Evolutionary conservation across 306 rosid genomes (phyloP).

Genomic region (Acacia confusa): DNA sequence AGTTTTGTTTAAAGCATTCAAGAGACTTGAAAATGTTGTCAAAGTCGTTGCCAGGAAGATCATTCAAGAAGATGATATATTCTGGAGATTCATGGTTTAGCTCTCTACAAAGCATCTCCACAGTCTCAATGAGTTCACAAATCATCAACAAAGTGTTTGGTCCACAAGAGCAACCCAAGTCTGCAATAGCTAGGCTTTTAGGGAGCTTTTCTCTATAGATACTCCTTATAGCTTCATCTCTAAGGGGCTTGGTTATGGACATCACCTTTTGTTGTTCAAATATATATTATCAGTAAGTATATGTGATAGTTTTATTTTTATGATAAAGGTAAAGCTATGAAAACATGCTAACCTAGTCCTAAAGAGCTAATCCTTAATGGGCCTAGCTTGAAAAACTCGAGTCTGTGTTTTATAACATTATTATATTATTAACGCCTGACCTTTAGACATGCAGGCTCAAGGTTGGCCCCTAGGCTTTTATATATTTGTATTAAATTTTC

Average conservation of each 20-base stretch:
- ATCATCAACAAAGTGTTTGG: neutral
- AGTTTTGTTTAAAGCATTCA: neutral
- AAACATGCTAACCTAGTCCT: too few relatives aligned
- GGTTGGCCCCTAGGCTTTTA: too few relatives aligned
- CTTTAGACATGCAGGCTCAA: too few relatives aligned
- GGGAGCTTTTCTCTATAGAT: neutral
- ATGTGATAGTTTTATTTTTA: too few relatives aligned
- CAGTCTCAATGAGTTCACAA: neutral
- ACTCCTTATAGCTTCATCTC: neutral
- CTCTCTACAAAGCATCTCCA: neutral
- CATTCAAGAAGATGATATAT: neutral
- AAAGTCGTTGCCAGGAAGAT: neutral
- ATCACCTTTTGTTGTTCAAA: neutral
- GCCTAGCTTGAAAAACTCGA: too few relatives aligned
- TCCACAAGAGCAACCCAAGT: neutral
- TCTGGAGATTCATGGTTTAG: neutral
- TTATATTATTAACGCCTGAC: too few relatives aligned
- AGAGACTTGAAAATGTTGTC: neutral
- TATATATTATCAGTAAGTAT: too few relatives aligned
- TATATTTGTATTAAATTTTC: too few relatives aligned
- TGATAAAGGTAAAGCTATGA: neutral
- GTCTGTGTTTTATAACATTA: too few relatives aligned
- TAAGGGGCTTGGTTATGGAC: neutral
- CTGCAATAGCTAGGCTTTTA: neutral
- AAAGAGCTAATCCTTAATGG: too few relatives aligned